Evolutionary conservation across 352 stramenopile genomes (phyloP), one percentile per base, ranked within the genome.

Genomic region (Hyaloperonospora arabidopsidis): DNA sequence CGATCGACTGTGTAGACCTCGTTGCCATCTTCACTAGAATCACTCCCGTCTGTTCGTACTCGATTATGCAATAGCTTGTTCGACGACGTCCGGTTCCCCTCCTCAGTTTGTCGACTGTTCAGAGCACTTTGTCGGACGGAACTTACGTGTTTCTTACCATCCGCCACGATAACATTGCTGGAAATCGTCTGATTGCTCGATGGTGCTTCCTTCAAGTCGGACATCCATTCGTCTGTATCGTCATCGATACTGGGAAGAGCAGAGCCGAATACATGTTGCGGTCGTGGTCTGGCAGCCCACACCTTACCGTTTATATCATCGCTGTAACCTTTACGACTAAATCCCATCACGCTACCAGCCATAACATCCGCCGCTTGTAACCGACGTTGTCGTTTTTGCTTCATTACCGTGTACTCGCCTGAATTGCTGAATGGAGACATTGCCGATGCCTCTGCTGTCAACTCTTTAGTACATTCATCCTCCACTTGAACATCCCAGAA

Each of bases 221-320:
- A 87, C 10, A 87, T 65, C 76, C 76, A 88, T 1, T 68, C 67
- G 43, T 87, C 78, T 43, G 60, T 63, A 40, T 74, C 71, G 22
- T 78, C 68, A 25, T 76, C 60, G 10, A 59, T 22, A 8, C 38
- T 54, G 28, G 40, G 39, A 10, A 68, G 67, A 15, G 65, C 54
- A 32, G 72, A 80, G 14, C 61, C 72, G n/a, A 76, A 69, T 14
- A 82, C 57, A 51, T 80, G 68, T 15, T 61, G 52, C 10, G 76
- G 68, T 40, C 65, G 58, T 45, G 54, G 65, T 18, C 61, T 56
- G 28, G 62, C 50, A 18, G 45, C 45, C 21, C 53, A 49, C 8
- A 47, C 40, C 18, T 54, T 57, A 32, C 32, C 61, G 13, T 67
- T 65, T 2, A 66, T 55, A 23, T 78, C 69, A 21, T 76, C 63